Conservation (phyloP, 2,329 filamentous ascomycete genomes). For the Ceratocystis cacaofunesta region DNA sequence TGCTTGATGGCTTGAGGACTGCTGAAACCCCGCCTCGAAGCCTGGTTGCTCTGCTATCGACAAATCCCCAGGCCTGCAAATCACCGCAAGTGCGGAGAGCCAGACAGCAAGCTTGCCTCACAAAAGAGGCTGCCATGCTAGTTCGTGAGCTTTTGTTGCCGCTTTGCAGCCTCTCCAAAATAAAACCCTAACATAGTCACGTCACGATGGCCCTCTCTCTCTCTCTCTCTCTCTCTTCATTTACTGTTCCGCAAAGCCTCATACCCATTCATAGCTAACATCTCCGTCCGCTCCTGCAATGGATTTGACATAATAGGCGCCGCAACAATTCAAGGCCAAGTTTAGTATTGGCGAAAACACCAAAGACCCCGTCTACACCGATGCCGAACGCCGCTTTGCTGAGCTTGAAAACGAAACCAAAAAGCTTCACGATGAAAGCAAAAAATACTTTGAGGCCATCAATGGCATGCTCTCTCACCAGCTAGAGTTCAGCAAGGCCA, state of each 20-base stretch:
- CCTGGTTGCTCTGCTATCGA: not conserved
- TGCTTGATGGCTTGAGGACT: not conserved
- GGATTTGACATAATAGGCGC: conserved; percentile 39
- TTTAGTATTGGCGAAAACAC: conserved; percentile 95
- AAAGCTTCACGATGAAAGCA: conserved; percentile 88
- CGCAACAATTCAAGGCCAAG: conserved; percentile 76
- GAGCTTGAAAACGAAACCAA: conserved; percentile 94
- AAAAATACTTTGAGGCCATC: conserved; percentile 95
- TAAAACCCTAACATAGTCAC: not conserved
- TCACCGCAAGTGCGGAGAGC: not conserved
- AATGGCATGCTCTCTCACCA: conserved; percentile 96
- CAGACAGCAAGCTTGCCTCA: not conserved
- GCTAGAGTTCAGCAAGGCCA: conserved; percentile 94
- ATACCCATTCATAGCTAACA: conserved; percentile 13
- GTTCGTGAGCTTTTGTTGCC: not conserved
- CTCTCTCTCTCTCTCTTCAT: conserved; percentile 9
- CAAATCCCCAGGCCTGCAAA: not conserved
- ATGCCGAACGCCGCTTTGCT: conserved; percentile 83
- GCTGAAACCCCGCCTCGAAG: conserved; percentile 1
- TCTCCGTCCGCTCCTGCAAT: not conserved
- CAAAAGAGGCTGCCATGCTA: not conserved
- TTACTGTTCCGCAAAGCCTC: not conserved
- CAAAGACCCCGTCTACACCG: conserved; percentile 87
- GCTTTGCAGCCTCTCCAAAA: not conserved
- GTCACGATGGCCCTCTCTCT: conserved; percentile 19